Percentiles rank a stretch among this genome's conserved stretches.
Evolutionary conservation across 768 basidiomycete genomes (phyloP).

Genomic region (Trametes cingulata): DNA sequence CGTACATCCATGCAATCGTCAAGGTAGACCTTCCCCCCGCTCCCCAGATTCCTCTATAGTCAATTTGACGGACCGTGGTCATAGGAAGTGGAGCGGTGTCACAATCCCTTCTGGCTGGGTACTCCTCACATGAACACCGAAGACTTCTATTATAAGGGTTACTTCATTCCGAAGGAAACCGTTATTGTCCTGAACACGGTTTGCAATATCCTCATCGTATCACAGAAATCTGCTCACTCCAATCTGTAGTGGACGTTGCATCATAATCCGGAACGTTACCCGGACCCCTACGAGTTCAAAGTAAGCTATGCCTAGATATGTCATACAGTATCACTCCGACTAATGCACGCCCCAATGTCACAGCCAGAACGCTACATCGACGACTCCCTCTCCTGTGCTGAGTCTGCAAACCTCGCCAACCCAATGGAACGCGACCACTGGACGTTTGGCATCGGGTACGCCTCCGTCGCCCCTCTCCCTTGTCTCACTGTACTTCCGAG

Average conservation of each 20-base stretch:
- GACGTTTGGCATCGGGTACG: conserved; percentile 51
- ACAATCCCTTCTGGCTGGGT: conserved; percentile 32
- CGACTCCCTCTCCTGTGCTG: conserved; percentile 39
- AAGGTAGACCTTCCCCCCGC: conserved; percentile 19
- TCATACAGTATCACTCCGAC: conserved; percentile 15
- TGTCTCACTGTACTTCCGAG: neutral
- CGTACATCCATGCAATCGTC: conserved; percentile 31
- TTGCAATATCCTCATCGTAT: neutral
- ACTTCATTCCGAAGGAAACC: conserved; percentile 33
- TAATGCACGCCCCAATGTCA: conserved; percentile 26
- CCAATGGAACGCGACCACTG: conserved; percentile 50
- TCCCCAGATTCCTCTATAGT: neutral
- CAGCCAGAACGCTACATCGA: conserved; percentile 48
- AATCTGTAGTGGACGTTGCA: conserved; percentile 25
- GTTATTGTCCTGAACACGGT: conserved; percentile 30
- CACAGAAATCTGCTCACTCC: neutral
- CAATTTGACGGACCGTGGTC: neutral
- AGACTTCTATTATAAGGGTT: conserved; percentile 34
- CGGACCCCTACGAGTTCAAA: conserved; percentile 38
- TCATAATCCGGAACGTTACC: conserved; percentile 37
- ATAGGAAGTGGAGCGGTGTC: conserved; percentile 28
- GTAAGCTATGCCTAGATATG: neutral
- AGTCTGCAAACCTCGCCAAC: conserved; percentile 45
- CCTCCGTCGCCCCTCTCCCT: neutral
- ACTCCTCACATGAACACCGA: conserved; percentile 32